phyloP scores from a whole-genome alignment of 108 stramenopile species.

The Seminavis robusta region DNA sequence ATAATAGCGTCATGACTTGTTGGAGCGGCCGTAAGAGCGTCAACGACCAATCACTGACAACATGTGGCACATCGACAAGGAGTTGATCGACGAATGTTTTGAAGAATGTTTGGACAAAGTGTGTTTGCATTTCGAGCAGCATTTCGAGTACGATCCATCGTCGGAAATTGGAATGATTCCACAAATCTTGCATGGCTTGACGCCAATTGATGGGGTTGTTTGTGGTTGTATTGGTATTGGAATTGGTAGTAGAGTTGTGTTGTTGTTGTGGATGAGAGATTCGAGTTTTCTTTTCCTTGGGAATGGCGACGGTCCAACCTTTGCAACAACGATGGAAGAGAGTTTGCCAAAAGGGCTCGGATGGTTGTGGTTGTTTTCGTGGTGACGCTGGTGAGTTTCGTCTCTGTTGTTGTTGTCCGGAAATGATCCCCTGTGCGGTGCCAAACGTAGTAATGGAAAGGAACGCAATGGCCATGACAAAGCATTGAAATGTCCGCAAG shows the following conservation, averaged over 20 bases:
- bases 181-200: slow-evolving; percentile 15
- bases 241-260: not conserved
- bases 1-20: slow-evolving; percentile 30
- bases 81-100: slow-evolving; percentile 36
- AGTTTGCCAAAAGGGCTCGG: too few relatives aligned
- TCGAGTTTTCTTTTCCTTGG: not conserved
- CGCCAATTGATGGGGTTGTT: slow-evolving; percentile 9
- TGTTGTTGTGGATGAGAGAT: not conserved
- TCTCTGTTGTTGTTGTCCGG: too few relatives aligned
- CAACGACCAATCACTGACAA: slow-evolving; percentile 19
- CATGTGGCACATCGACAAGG: slow-evolving; percentile 10
- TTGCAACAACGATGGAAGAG: not conserved
- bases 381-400: slow-evolving; percentile 1
- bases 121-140: slow-evolving; percentile 24
- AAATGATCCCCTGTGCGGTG: slow-evolving; percentile 14
- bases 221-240: not conserved
- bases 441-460: slow-evolving; percentile 10
- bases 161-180: slow-evolving; percentile 20
- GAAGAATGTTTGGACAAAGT: slow-evolving; percentile 17
- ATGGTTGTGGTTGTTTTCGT: slow-evolving; percentile 10
- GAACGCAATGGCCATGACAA: slow-evolving; percentile 7
- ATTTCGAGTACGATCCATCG: slow-evolving; percentile 32
- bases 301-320: not conserved
- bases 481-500: slow-evolving; percentile 19
- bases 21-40: slow-evolving; percentile 30